Percentiles rank a stretch among this genome's conserved stretches.
These are phyloP conservation scores for Blastobotrys peoriensis DNA, from an alignment of 805 yeast species.

Conservation along the genomic window DNA sequence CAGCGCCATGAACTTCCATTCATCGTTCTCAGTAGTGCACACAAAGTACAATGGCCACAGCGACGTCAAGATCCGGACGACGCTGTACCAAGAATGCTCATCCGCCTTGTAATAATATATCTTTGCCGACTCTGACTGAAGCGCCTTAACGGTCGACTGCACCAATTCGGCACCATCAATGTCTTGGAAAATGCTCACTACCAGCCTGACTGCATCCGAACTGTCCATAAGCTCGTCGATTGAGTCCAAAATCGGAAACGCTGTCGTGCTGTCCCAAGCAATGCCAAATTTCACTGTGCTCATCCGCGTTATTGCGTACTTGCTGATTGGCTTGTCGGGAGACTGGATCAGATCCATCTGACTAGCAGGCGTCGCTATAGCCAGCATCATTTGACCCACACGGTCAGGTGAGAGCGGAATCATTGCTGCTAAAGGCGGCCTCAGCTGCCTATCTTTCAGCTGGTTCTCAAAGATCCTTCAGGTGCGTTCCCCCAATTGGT, in stretches of 20 bases:
- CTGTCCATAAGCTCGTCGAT: neutral
- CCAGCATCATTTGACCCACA: too few species aligned
- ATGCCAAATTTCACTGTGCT: neutral
- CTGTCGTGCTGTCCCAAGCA: neutral
- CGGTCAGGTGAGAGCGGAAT: too few species aligned
- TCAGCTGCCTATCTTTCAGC: too few species aligned
- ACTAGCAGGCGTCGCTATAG: too few species aligned
- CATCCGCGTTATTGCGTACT: neutral
- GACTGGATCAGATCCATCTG: too few species aligned
- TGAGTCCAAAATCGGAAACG: neutral
- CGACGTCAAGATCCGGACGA: neutral
- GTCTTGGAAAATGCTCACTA: neutral
- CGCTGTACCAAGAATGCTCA: neutral
- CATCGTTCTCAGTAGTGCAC: neutral
- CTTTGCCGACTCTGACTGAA: neutral
- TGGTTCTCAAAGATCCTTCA: too few species aligned
- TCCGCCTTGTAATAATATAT: neutral
- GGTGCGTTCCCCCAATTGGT: too few species aligned
- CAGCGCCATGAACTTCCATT: slow-evolving; percentile 1
- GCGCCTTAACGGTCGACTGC: neutral
- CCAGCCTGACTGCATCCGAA: neutral
- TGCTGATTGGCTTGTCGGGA: neutral
- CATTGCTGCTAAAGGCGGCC: too few species aligned
- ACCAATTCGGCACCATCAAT: neutral
- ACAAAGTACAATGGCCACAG: neutral